These are phyloP conservation scores for Apiotrichum montevideense DNA, from an alignment of 1,284 basidiomycete species.

Conservation along the genomic window DNA sequence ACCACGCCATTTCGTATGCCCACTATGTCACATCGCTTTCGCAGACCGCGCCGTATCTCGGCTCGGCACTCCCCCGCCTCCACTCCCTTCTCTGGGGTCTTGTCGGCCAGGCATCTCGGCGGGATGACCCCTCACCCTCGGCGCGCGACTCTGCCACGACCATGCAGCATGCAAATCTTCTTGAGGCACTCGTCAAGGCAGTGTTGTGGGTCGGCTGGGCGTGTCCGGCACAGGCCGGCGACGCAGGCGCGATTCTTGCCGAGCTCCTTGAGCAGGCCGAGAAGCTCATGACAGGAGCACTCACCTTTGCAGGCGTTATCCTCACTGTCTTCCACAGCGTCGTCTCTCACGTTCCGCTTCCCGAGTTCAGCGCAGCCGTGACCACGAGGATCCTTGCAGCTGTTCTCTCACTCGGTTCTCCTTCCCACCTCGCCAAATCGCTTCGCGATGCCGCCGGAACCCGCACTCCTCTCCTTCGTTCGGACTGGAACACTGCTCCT, in stretches of 20 bases:
- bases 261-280: slow-evolving; percentile 22
- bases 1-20: slow-evolving; percentile 44
- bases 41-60: slow-evolving; percentile 9
- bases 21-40: slow-evolving; percentile 36
- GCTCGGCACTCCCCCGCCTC: slow-evolving; percentile 22
- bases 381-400: slow-evolving; percentile 17
- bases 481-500: slow-evolving; percentile 23
- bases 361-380: slow-evolving; percentile 15
- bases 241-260: slow-evolving; percentile 21
- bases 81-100: slow-evolving; percentile 27
- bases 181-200: slow-evolving; percentile 30
- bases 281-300: slow-evolving; percentile 13
- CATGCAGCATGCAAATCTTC: slow-evolving; percentile 26
- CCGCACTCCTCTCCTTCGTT: slow-evolving; percentile 2
- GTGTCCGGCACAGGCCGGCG: slow-evolving; percentile 6
- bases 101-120: slow-evolving; percentile 19
- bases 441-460: slow-evolving; percentile 19
- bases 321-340: slow-evolving; percentile 27
- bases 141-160: slow-evolving; percentile 15
- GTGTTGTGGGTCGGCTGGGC: slow-evolving; percentile 37
- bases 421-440: slow-evolving; percentile 32
- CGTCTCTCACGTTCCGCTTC: slow-evolving; percentile 27
- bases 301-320: slow-evolving; percentile 30
- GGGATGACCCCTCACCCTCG: slow-evolving; percentile 1
- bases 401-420: slow-evolving; percentile 21